Base-by-base conservation (phyloP, 495 filamentous ascomycete genomes). In the Aspergillus olivimuriae region DNA sequence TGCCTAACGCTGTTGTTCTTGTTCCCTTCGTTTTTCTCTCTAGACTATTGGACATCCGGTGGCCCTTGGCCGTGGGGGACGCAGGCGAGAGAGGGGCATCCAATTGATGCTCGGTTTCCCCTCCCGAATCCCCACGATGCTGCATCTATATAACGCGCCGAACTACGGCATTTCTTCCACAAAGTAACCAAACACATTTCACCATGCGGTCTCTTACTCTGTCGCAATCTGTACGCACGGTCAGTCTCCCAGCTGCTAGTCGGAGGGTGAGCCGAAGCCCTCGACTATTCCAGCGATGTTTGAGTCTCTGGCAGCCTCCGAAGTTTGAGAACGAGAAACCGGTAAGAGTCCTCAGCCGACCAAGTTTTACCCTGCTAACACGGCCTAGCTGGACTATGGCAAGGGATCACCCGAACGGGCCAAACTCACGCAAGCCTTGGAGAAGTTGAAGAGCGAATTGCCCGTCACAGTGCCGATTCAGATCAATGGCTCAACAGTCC, bases 271-370 rank as follows among this genome's bases (percentile, higher is more conserved):
- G 35, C 19, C 35, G 35, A 22, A 17, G n/a, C 3, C 35, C 35
- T 20, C 18, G 33, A 18, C 10, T 18, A 8, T 16, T 38, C 8
- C 21, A 6, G n/a, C 15, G 47, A 24, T 17, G n/a, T n/a, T n/a
- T 50, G 35, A 41, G 28, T 30, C 37, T 51, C 6, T 43, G 39
- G 43, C 43, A 55, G 16, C 61, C 58, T 20, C 58, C 58, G 7
- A 61, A 56, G 31, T 64, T 64, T 19, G 54, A 58, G 18, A 64
- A 64, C 46, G 61, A 64, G 26, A 60, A 58, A 34, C 51, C 48
- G 45, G 58, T 56, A 18, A 43, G 44, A 14, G 3, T 9, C 10
- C 14, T n/a, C 4, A 1, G 17, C 4, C 14, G 17, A 19, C 18
- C 38, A 2, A 28, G 12, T 4, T 34, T 19, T 11, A 22, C 5